phyloP scores from a whole-genome alignment of 306 rosid genomes.

The Glycyrrhiza uralensis region DNA sequence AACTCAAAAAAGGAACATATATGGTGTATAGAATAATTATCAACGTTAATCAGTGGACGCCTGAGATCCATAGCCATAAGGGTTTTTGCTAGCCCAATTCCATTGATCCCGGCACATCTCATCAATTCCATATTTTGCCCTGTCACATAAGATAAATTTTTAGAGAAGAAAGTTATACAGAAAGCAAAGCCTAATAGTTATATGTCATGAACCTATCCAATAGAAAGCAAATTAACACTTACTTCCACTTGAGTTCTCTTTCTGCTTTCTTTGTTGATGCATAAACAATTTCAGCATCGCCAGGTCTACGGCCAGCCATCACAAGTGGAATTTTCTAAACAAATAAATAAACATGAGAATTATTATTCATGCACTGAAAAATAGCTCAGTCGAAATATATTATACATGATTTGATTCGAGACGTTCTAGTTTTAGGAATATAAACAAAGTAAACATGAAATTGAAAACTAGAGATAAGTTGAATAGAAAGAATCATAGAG shows the following conservation, averaged over 20 bases:
- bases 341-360: not conserved
- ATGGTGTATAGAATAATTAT: not conserved
- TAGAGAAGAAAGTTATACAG: constrained; percentile 8
- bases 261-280: constrained; percentile 93
- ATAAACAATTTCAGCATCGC: constrained; percentile 85
- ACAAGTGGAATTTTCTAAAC: constrained; percentile 80
- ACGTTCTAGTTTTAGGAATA: not conserved
- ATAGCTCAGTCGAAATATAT: not conserved
- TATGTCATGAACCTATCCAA: not conserved
- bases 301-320: constrained; percentile 80
- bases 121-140: constrained; percentile 80
- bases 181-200: not conserved
- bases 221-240: constrained; percentile 36
- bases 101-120: constrained; percentile 99
- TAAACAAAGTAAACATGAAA: not conserved
- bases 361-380: not conserved
- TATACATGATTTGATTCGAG: not conserved
- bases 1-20: constrained; percentile 3
- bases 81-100: constrained; percentile 99
- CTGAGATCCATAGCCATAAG: constrained; percentile 72
- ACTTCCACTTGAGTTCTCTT: constrained; percentile 90
- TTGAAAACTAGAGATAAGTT: not conserved
- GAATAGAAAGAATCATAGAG: not conserved
- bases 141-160: constrained; percentile 34
- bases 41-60: constrained; percentile 31